Percentiles rank a stretch among this genome's conserved stretches.
phyloP scores from a whole-genome alignment of 441 rosid species.

The Cnidoscolus chayamansa region DNA sequence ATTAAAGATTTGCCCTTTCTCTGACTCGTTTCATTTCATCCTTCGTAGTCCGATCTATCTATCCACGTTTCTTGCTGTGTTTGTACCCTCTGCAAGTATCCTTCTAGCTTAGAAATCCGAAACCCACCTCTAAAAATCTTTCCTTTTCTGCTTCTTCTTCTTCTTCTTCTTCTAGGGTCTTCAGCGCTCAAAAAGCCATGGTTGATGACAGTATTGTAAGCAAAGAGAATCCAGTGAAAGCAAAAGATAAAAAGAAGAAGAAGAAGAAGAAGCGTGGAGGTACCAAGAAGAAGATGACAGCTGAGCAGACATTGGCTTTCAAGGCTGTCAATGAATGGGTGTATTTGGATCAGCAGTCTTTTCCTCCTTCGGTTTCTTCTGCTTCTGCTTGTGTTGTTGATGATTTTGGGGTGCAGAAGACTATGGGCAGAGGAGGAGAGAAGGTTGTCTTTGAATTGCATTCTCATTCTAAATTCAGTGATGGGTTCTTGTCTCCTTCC shows the following conservation, averaged over 20 bases:
- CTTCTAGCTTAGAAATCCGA: background rate
- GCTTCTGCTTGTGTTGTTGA: slow-evolving; percentile 38
- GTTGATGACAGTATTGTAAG: slow-evolving; percentile 3
- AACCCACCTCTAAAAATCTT: background rate
- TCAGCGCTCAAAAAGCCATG: background rate
- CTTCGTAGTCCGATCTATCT: background rate
- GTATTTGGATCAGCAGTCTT: slow-evolving; percentile 37
- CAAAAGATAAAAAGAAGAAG: slow-evolving; percentile 45
- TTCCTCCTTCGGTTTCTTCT: slow-evolving; percentile 17
- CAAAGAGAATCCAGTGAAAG: slow-evolving; percentile 24
- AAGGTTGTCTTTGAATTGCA: slow-evolving; percentile 77
- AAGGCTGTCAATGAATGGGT: slow-evolving; percentile 70
- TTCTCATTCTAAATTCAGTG: slow-evolving; percentile 85
- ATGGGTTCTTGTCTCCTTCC: slow-evolving; percentile 84
- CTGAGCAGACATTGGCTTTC: slow-evolving; percentile 63
- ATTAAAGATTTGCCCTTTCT: background rate
- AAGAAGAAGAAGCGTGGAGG: slow-evolving; percentile 77
- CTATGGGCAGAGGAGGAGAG: slow-evolving; percentile 31
- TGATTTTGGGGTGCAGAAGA: slow-evolving; percentile 57
- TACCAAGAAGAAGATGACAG: slow-evolving; percentile 59
- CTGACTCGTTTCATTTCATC: background rate
- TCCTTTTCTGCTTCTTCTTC: no score
- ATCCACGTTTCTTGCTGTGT: background rate
- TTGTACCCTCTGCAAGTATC: background rate
- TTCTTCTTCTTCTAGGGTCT: background rate